phyloP scores from a whole-genome alignment of 495 filamentous ascomycete species.

The Neohortaea acidophila region DNA sequence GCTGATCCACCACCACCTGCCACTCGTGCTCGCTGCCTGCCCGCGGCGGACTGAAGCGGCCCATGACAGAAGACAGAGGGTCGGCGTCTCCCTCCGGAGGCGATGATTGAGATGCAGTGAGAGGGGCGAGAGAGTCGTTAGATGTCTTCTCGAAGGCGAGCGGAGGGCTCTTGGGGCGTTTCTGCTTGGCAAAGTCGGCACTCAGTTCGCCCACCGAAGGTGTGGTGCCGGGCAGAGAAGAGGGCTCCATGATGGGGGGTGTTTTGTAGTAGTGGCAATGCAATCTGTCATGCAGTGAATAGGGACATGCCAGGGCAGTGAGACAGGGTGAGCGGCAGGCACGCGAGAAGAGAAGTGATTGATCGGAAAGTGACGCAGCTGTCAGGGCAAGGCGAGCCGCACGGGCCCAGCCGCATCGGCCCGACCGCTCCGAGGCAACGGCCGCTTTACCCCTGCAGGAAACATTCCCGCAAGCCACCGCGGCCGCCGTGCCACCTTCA shows the following conservation, averaged over 20 bases:
- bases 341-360: too few species aligned
- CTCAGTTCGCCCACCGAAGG: conserved; percentile 1
- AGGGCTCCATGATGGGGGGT: neutral
- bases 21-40: conserved; percentile 1
- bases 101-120: neutral
- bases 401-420: too few species aligned
- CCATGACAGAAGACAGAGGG: neutral
- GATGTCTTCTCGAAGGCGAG: conserved; percentile 8
- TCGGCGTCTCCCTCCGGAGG: neutral
- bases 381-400: too few species aligned
- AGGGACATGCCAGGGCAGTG: too few species aligned
- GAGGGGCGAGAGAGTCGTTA: conserved; percentile 7
- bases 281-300: too few species aligned
- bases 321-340: too few species aligned
- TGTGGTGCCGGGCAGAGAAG: neutral
- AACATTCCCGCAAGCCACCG: too few species aligned
- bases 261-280: too few species aligned
- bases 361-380: too few species aligned
- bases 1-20: conserved; percentile 15
- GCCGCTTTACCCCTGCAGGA: too few species aligned
- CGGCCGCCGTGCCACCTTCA: too few species aligned
- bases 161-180: conserved; percentile 7
- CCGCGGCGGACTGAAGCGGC: neutral
- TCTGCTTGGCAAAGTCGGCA: neutral
- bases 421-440: too few species aligned